phyloP scores from a whole-genome alignment of 2,329 filamentous ascomycete genomes.

The Xylariaceae sp. region DNA sequence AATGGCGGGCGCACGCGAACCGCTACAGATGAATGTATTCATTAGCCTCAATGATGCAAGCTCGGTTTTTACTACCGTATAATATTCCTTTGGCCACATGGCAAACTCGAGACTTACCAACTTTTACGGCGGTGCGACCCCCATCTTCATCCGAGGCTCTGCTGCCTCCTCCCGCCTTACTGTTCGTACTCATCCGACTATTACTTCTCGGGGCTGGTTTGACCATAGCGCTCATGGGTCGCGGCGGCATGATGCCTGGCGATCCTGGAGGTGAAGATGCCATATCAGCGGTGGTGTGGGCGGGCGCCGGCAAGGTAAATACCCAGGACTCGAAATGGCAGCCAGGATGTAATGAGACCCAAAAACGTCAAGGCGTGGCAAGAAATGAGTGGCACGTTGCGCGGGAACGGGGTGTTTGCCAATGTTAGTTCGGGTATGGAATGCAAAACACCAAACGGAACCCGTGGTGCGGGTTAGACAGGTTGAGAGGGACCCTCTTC shows the following conservation, averaged over 20 bases:
- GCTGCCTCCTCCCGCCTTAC: conserved; percentile 75
- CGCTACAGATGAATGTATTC: conserved; percentile 54
- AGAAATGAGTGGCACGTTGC: not conserved
- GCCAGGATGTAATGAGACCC: not conserved
- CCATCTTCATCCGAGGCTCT: conserved; percentile 84
- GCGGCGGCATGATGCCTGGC: conserved; percentile 58
- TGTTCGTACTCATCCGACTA: conserved; percentile 83
- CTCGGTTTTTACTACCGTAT: no score
- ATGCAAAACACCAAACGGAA: conserved; percentile 24
- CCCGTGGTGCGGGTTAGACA: conserved; percentile 2
- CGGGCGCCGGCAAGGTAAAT: conserved; percentile 15
- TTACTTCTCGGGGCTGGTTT: conserved; percentile 72
- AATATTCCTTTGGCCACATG: no score
- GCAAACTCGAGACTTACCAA: conserved; percentile 90
- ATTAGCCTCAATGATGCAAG: no score
- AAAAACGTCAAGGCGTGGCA: not conserved
- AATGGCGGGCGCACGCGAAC: conserved; percentile 91
- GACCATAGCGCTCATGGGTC: conserved; percentile 82
- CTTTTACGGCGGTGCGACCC: conserved; percentile 88
- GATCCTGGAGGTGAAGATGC: conserved; percentile 72
- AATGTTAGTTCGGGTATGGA: conserved; percentile 1
- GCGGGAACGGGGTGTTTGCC: not conserved
- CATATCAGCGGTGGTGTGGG: conserved; percentile 48
- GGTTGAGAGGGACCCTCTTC: not conserved
- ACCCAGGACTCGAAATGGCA: not conserved